These are phyloP conservation scores for Hyphopichia wangnamkhiaoensis DNA, from an alignment of 1,139 yeast species.

Conservation along the genomic window DNA sequence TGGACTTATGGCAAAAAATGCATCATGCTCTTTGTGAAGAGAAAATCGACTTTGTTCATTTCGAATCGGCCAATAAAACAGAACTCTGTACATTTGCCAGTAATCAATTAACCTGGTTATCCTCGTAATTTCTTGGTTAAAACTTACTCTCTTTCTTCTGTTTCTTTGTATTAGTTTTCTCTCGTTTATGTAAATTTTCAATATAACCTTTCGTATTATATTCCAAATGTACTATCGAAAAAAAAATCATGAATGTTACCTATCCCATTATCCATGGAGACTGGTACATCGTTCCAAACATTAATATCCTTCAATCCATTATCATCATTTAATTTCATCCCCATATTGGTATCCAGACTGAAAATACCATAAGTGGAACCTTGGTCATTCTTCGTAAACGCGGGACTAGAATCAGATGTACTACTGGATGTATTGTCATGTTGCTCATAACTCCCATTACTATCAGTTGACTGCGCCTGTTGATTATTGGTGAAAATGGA, in stretches of 20 bases:
- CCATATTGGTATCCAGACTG: neutral
- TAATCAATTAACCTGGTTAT: slow-evolving; percentile 33
- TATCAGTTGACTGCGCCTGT: neutral
- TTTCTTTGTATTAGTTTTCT: too few relatives aligned
- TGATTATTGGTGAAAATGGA: neutral
- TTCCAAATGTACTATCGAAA: slow-evolving; percentile 2
- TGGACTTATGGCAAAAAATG: slow-evolving; percentile 36
- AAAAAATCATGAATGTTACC: neutral
- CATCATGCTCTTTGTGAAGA: slow-evolving; percentile 28
- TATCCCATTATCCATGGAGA: neutral
- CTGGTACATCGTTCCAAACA: neutral
- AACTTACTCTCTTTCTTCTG: too few relatives aligned
- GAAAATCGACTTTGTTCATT: slow-evolving; percentile 28
- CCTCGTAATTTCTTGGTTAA: too few relatives aligned
- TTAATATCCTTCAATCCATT: neutral
- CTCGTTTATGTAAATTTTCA: too few relatives aligned
- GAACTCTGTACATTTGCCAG: slow-evolving; percentile 28
- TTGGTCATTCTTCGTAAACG: neutral
- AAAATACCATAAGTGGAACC: neutral
- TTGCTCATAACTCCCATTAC: neutral
- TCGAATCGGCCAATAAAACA: slow-evolving; percentile 20
- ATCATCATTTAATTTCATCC: neutral
- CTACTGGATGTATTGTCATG: too few relatives aligned
- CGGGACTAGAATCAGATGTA: neutral
- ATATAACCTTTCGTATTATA: too few relatives aligned